Evolutionary conservation across 1,284 basidiomycete genomes (phyloP), one percentile per base, ranked within the genome.

Genomic region (Termitomyces sp.): DNA sequence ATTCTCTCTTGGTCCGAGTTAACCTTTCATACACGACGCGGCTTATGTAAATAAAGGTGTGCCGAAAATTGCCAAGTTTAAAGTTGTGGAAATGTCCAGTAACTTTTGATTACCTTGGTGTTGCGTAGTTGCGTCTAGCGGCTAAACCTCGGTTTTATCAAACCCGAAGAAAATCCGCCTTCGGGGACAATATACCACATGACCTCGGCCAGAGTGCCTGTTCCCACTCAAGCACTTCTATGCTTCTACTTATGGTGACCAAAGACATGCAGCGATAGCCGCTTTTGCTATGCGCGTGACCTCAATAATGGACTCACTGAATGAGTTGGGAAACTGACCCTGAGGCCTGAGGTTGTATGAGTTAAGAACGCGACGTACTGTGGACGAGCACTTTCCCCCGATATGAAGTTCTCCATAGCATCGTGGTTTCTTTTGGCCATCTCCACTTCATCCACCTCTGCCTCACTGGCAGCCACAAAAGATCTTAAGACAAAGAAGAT

Each of bases 401-500:
- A 15, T 10, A 54, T 54, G 53, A 54, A 50, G 42, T 28, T 45
- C 36, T 50, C 34, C 7, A 31, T 49, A 17, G 33, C 13, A 17
- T 13, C 30, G 0, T 47, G 13, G 36, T 1, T 41, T 13, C 44
- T 47, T 40, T 36, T 53, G n/a, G 34, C n/a, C 28, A 34, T 48
- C 21, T 50, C 39, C 15, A 9, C 49, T 42, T 42, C 41, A 28
- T 19, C 50, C 24, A 13, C 34, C 21, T 48, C 47, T 3, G 40
- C 45, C 26, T 19, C 50, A 24, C 24, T 24, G 24, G 24, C 24
- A 7, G 47, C 43, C 19, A 5, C 28, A 33, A 39, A 24, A 2
- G 56, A 52, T 12, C 40, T 62, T n/a, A 48, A 50, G 34, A 45
- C 49, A 2, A 61, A 60, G 19, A 68, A 68, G 41, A 69, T 75